Conservation (phyloP, 2,329 filamentous ascomycete species). For the Alternaria sp. region DNA sequence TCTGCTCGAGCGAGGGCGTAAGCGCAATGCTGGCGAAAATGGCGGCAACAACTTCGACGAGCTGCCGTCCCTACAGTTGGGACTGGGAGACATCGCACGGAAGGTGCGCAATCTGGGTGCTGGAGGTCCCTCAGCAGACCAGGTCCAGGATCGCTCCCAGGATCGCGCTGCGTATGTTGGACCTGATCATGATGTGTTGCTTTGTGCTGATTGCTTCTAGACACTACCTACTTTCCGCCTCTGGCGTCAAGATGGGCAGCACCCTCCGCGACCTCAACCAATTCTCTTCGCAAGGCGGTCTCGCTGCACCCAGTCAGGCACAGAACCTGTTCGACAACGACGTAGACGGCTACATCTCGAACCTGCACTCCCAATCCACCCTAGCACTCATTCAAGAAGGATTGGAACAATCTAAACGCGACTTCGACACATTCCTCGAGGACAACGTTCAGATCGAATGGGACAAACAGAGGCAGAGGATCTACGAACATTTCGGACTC, state of each 20-base stretch:
- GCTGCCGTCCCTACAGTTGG: slow-evolving; percentile 87
- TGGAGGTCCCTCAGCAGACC: slow-evolving; percentile 69
- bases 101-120: slow-evolving; percentile 80
- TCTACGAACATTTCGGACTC: slow-evolving; percentile 97
- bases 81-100: slow-evolving; percentile 83
- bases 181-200: background rate
- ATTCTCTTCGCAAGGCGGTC: slow-evolving; percentile 73
- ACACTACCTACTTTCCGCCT: slow-evolving; percentile 92
- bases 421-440: slow-evolving; percentile 94
- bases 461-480: slow-evolving; percentile 90
- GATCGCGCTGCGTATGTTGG: slow-evolving; percentile 61
- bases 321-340: slow-evolving; percentile 62
- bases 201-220: slow-evolving; percentile 55
- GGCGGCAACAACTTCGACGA: slow-evolving; percentile 71
- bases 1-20: slow-evolving; percentile 69
- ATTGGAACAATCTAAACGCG: slow-evolving; percentile 85
- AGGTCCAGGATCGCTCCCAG: slow-evolving; percentile 53
- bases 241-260: slow-evolving; percentile 86
- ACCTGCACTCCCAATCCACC: slow-evolving; percentile 88
- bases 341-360: slow-evolving; percentile 78
- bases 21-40: slow-evolving; percentile 73
- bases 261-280: slow-evolving; percentile 87
- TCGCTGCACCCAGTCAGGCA: slow-evolving; percentile 60
- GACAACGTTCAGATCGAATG: slow-evolving; percentile 96
- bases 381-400: slow-evolving; percentile 91